A percentile compares a stretch with the other conserved stretches of the same genome.
Conservation (phyloP, 306 rosid species). For the Hippophae rhamnoides region DNA sequence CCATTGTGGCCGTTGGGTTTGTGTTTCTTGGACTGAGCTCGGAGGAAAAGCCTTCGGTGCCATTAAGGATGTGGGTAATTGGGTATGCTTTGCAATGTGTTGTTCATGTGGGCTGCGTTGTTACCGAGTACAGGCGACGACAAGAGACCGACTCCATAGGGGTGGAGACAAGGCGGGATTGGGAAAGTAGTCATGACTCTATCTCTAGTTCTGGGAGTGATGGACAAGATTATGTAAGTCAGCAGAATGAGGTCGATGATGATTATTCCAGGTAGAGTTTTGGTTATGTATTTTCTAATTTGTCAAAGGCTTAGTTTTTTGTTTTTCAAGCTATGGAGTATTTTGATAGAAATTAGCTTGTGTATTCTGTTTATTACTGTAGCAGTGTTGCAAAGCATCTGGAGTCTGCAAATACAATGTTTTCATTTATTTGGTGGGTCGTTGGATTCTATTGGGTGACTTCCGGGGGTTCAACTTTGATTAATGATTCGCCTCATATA, state of each 20-base stretch:
- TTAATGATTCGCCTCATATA: slow-evolving; percentile 51
- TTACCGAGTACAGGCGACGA: slow-evolving; percentile 35
- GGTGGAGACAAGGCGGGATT: slow-evolving; percentile 2
- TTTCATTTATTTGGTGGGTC: slow-evolving; percentile 78
- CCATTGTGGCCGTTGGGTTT: slow-evolving; percentile 35
- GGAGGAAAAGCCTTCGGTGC: slow-evolving; percentile 54
- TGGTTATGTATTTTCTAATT: background rate
- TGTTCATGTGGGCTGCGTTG: slow-evolving; percentile 50
- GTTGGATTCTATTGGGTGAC: slow-evolving; percentile 90
- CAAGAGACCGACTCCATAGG: slow-evolving; percentile 7
- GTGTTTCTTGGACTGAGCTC: slow-evolving; percentile 38
- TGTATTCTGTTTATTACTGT: background rate
- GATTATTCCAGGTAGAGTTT: too few relatives aligned
- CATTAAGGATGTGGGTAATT: slow-evolving; percentile 67
- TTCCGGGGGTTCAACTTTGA: slow-evolving; percentile 57
- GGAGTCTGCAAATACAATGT: slow-evolving; percentile 59
- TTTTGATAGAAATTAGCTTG: background rate
- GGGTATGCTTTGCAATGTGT: slow-evolving; percentile 53
- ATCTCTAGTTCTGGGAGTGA: slow-evolving; percentile 51
- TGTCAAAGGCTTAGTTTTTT: too few relatives aligned
- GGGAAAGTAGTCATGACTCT: slow-evolving; percentile 34
- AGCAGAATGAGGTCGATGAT: too few relatives aligned
- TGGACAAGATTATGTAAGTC: slow-evolving; percentile 24
- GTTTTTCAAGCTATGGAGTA: background rate
- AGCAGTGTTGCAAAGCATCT: slow-evolving; percentile 48